These are phyloP conservation scores for Parvularia atlantis DNA, from an alignment of 78 protist genomes.

Conservation along the genomic window DNA sequence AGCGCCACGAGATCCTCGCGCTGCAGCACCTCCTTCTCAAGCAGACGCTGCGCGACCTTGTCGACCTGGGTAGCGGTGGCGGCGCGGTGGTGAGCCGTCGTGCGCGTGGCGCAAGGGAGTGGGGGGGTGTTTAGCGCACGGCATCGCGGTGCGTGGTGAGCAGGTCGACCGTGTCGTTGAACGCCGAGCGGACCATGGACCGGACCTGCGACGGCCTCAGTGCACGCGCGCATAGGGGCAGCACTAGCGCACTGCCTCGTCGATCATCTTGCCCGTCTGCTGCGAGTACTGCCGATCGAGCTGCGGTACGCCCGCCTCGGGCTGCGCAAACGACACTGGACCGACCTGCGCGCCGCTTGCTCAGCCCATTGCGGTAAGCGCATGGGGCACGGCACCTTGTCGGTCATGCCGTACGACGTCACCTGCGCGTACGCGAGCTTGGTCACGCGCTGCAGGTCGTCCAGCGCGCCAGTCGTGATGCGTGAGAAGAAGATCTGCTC, in stretches of 20 bases:
- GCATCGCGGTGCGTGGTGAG: not conserved
- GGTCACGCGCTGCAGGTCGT: conserved; percentile 79
- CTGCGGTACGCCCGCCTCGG: conserved; percentile 19
- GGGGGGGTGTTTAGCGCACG: not conserved
- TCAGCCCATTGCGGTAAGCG: too few relatives aligned
- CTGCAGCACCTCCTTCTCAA: conserved; percentile 2
- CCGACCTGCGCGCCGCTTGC: too few relatives aligned
- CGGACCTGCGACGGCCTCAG: too few relatives aligned
- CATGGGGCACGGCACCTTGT: not conserved
- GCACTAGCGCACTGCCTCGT: not conserved
- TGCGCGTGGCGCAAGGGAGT: not conserved
- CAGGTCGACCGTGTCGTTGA: not conserved
- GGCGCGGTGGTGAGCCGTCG: too few relatives aligned
- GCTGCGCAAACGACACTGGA: not conserved
- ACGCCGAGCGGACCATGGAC: too few relatives aligned
- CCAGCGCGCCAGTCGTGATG: conserved; percentile 88
- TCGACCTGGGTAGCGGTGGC: too few relatives aligned
- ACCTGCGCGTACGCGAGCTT: conserved; percentile 44
- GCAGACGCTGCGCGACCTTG: not conserved
- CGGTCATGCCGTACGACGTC: conserved; percentile 66
- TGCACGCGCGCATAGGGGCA: too few relatives aligned
- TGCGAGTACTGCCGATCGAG: conserved; percentile 64
- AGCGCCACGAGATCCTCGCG: not conserved
- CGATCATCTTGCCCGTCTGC: conserved; percentile 55
- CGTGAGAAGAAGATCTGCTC: conserved; percentile 37